phyloP scores from a whole-genome alignment of 495 filamentous ascomycete species.

The Xanthoparmelia taractica region DNA sequence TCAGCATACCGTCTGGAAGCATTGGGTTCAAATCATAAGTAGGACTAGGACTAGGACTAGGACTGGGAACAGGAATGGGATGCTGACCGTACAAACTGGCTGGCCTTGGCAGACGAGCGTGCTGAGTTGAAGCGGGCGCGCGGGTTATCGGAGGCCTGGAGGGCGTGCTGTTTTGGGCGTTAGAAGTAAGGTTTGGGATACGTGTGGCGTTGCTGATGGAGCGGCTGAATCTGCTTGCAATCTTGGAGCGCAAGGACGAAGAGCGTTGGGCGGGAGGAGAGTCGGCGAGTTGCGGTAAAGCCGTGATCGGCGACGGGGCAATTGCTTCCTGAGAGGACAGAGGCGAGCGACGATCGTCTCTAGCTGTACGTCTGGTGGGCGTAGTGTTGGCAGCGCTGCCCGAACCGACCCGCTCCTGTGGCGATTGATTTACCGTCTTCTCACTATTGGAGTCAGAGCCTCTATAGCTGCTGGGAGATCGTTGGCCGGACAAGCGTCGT shows the following conservation, averaged over 20 bases:
- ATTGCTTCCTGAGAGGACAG: background rate
- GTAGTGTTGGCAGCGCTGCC: background rate
- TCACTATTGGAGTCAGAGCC: conserved; percentile 18
- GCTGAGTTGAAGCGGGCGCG: background rate
- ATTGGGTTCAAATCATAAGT: conserved; percentile 2
- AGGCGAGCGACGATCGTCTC: conserved; percentile 7
- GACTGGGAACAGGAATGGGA: background rate
- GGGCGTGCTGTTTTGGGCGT: background rate
- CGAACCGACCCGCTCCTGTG: conserved; percentile 1
- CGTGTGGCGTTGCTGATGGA: conserved; percentile 6
- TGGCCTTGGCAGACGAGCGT: conserved; percentile 10
- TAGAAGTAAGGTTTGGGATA: background rate
- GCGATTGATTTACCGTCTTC: conserved; percentile 12
- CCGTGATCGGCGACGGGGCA: background rate
- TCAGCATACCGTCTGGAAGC: conserved; percentile 18
- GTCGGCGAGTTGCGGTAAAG: background rate
- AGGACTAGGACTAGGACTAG: conserved; percentile 1
- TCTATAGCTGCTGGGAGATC: conserved; percentile 13
- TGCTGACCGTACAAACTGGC: conserved; percentile 21
- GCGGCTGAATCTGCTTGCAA: conserved; percentile 10
- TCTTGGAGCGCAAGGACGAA: conserved; percentile 10
- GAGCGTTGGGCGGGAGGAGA: conserved; percentile 2
- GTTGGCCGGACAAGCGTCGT: conserved; percentile 8
- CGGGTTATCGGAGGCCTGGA: conserved; percentile 10
- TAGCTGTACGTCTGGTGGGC: conserved; percentile 1